Evolutionary conservation across 2,329 filamentous ascomycete genomes (phyloP), one percentile per base, ranked within the genome.

Genomic region (Paraphaeosphaeria minitans): DNA sequence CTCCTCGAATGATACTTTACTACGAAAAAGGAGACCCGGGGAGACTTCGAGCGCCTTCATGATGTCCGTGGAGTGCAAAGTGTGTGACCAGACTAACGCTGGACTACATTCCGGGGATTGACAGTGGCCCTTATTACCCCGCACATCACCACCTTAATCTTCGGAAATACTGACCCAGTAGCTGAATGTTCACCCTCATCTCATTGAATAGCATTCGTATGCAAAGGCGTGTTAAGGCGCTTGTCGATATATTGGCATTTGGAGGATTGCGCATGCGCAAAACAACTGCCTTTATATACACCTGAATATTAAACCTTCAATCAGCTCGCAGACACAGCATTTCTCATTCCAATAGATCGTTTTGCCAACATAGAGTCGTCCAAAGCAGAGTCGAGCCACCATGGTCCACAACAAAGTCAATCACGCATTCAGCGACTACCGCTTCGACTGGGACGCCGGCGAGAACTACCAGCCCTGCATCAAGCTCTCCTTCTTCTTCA

Each of bases 391-490:
- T 29, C 3, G 19, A 22, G 14, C n/a, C 48, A 65, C 6, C 29
- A 66, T 66, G 63, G 62, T 60, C 19, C 59, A 63, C 54, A 55
- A 60, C 21, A 66, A 58, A 33, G 29, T 58, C n/a, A 31, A 58
- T 33, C 65, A 74, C 59, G 41, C 61, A 16, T 75, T 74, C 62
- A 53, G 59, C 9, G 61, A 67, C 50, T 42, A 61, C 8, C 46
- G 61, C n/a, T 61, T 74, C 3, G 63, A 66, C 9, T 73, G 72
- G 65, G 64, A 70, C 35, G 56, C 63, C 1, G 65, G 63, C 33
- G 70, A 71, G 54, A 74, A 74, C 55, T 65, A 67, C 42, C 72
- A 75, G 55, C 70, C 72, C 49, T 72, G 63, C 50, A 66, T 74
- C 55, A 73, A 75, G 45, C 60, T 75, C 3, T 65, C 63, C 55